phyloP scores from a whole-genome alignment of 2,329 filamentous ascomycete genomes.

The Penicillium expansum region DNA sequence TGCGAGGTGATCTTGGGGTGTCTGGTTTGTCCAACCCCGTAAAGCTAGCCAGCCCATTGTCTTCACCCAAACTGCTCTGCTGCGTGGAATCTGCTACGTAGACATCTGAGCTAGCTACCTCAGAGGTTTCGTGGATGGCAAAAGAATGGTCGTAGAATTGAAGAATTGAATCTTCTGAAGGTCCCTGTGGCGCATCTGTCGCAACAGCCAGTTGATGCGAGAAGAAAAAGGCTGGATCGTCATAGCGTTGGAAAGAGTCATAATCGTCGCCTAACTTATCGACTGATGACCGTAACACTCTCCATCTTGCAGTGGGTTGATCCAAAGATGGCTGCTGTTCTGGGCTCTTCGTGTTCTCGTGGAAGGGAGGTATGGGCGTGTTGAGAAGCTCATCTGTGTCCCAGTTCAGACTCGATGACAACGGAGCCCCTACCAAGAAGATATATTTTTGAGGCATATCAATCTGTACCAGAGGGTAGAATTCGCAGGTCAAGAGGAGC shows the following conservation, averaged over 20 bases:
- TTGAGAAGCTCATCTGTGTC: conserved; percentile 50
- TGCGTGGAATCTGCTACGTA: conserved; percentile 22
- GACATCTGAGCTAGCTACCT: conserved; percentile 24
- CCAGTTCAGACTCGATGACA: conserved; percentile 55
- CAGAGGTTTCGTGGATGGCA: conserved; percentile 60
- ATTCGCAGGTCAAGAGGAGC: neutral
- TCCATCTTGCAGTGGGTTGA: conserved; percentile 28
- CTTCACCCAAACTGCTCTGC: conserved; percentile 25
- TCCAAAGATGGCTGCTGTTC: conserved; percentile 10
- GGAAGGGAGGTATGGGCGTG: conserved; percentile 42
- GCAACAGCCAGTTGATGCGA: conserved; percentile 29
- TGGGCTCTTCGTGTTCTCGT: conserved; percentile 5
- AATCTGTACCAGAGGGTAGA: neutral
- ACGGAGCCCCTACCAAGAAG: conserved; percentile 62
- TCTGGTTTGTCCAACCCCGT: conserved; percentile 11
- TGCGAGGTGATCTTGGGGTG: neutral
- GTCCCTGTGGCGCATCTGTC: neutral
- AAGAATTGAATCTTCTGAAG: conserved; percentile 39
- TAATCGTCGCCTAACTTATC: conserved; percentile 8
- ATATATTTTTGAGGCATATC: conserved; percentile 39
- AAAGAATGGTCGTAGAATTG: conserved; percentile 79
- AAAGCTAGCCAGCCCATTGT: conserved; percentile 14
- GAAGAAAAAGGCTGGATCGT: conserved; percentile 31
- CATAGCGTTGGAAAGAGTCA: conserved; percentile 12
- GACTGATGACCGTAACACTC: conserved; percentile 25